A percentile compares a stretch with the other conserved stretches of the same genome.
Evolutionary conservation across 495 filamentous ascomycete species (phyloP).

Genomic region (Penicillium samsonianum): DNA sequence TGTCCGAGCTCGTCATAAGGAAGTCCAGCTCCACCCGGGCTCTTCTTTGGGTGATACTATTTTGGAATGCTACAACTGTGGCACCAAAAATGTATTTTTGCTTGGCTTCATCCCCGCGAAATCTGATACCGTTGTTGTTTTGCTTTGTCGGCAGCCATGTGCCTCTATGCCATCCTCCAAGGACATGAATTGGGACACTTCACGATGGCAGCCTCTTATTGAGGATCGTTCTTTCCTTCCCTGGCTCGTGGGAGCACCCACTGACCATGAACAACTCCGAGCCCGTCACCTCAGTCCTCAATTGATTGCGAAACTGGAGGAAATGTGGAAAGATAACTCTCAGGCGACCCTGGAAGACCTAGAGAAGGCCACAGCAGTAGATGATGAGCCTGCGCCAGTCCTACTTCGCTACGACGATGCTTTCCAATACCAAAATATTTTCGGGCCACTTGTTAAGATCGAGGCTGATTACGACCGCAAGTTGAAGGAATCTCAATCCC

Average conservation of each 20-base stretch:
- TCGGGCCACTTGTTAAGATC: constrained; percentile 97
- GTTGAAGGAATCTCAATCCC: constrained; percentile 95
- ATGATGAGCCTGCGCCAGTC: constrained; percentile 93
- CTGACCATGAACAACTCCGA: constrained; percentile 93
- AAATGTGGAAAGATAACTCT: constrained; percentile 98
- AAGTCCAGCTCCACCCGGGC: constrained; percentile 93
- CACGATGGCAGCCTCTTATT: constrained; percentile 95
- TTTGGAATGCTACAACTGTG: constrained; percentile 98
- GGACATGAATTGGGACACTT: constrained; percentile 99
- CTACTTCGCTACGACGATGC: constrained; percentile 95
- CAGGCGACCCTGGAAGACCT: constrained; percentile 87
- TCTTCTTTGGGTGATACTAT: constrained; percentile 97
- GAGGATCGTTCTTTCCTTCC: constrained; percentile 93
- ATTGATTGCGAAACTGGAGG: constrained; percentile 94
- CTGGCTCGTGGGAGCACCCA: constrained; percentile 89
- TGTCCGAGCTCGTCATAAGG: constrained; percentile 95
- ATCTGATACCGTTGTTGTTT: constrained; percentile 95
- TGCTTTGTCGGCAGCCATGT: constrained; percentile 95
- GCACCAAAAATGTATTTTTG: constrained; percentile 99
- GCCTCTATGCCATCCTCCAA: constrained; percentile 94
- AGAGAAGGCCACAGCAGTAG: constrained; percentile 89
- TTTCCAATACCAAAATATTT: constrained; percentile 99
- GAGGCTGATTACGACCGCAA: constrained; percentile 99
- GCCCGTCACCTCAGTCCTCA: constrained; percentile 92
- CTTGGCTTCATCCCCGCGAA: constrained; percentile 99